A percentile compares a stretch with the other conserved stretches of the same genome.
Conservation (phyloP, 371 early-diverging fungal species). For the Nosema bombycis region DNA sequence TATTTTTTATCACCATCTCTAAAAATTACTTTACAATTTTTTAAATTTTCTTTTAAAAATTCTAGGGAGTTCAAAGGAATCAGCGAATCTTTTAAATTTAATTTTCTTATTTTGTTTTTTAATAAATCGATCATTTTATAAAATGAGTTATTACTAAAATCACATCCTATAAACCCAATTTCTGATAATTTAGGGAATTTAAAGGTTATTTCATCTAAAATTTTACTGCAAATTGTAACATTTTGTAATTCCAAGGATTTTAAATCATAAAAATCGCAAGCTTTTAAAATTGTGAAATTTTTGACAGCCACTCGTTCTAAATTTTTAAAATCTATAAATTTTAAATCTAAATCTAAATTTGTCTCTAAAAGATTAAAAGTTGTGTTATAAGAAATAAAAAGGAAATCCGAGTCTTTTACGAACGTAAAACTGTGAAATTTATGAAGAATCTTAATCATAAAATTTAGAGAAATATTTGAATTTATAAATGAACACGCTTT, state of each 20-base stretch:
- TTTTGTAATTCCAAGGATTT: neutral
- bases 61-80: neutral
- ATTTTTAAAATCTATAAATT: neutral
- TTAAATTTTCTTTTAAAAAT: neutral
- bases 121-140: neutral
- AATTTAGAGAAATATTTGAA: neutral
- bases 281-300: neutral
- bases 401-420: neutral
- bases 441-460: neutral
- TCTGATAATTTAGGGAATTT: neutral
- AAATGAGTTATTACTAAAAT: neutral
- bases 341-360: neutral
- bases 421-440: neutral
- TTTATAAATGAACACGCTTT: neutral
- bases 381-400: neutral
- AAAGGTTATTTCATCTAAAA: neutral
- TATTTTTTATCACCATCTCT: neutral
- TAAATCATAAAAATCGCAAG: neutral
- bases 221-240: neutral
- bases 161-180: neutral
- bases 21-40: slow-evolving; percentile 11
- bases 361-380: slow-evolving; percentile 11
- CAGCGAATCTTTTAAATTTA: slow-evolving; percentile 13
- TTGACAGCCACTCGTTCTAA: neutral
- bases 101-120: neutral